Percentiles rank a stretch among this genome's conserved stretches.
Evolutionary conservation across 2,329 filamentous ascomycete genomes (phyloP).

Genomic region (Sclerotinia nivalis): DNA sequence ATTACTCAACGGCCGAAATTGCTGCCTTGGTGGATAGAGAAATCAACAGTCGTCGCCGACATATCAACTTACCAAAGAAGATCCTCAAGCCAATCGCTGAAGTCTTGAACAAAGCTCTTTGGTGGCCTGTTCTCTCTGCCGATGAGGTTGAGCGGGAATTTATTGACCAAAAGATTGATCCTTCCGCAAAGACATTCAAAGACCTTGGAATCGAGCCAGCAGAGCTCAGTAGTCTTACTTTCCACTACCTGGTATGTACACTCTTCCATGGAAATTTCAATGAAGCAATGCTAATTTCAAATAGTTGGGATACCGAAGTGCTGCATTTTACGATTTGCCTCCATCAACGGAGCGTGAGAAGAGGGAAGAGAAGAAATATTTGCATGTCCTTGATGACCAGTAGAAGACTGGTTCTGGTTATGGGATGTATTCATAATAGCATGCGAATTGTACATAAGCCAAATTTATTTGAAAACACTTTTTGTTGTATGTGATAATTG

Average conservation of each 20-base stretch:
- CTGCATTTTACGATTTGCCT: conserved; percentile 87
- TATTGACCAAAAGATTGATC: conserved; percentile 89
- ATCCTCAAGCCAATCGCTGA: conserved; percentile 74
- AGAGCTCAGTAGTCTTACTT: conserved; percentile 83
- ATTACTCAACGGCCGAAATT: conserved; percentile 88
- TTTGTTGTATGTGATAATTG: conserved; percentile 12
- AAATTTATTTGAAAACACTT: not conserved
- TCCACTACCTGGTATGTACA: conserved; percentile 78
- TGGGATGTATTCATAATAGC: conserved; percentile 25
- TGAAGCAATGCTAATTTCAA: not conserved
- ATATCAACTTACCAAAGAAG: conserved; percentile 85
- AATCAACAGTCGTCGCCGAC: conserved; percentile 84
- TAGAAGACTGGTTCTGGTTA: conserved; percentile 47
- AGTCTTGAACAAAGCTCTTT: conserved; percentile 77
- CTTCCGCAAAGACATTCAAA: conserved; percentile 89
- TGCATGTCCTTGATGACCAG: conserved; percentile 89
- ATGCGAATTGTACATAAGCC: conserved; percentile 44
- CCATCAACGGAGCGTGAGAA: conserved; percentile 94
- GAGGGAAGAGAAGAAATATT: conserved; percentile 92
- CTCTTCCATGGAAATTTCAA: not conserved
- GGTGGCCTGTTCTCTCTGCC: conserved; percentile 82
- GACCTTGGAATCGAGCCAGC: conserved; percentile 88
- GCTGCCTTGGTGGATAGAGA: conserved; percentile 86
- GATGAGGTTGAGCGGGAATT: conserved; percentile 92
- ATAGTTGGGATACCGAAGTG: conserved; percentile 86